phyloP scores from a whole-genome alignment of 2,329 filamentous ascomycete species.

The Chaetomiaceae sp. region DNA sequence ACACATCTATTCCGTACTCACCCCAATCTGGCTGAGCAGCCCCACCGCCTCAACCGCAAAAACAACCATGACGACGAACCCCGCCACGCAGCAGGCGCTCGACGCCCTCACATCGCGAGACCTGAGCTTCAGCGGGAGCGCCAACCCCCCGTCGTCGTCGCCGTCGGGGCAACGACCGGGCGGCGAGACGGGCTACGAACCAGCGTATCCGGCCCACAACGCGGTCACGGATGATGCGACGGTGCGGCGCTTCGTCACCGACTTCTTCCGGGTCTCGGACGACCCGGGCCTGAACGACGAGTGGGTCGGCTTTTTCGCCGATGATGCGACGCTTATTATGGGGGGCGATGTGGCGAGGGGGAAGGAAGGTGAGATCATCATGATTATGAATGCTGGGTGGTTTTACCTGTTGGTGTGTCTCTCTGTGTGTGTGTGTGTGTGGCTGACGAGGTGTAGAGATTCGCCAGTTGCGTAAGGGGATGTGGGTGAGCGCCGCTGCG shows the following conservation, averaged over 20 bases:
- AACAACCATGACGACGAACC: too few species aligned
- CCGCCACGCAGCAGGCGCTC: not conserved
- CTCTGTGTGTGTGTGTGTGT: too few species aligned
- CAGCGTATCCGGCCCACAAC: conserved; percentile 26
- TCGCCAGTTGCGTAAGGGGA: conserved; percentile 33
- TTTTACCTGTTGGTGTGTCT: too few species aligned
- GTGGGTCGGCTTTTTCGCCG: conserved; percentile 38
- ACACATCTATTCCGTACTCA: too few species aligned
- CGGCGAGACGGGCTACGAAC: conserved; percentile 22
- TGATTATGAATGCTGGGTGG: too few species aligned
- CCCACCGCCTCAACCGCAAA: too few species aligned
- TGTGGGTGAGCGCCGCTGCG: conserved; percentile 38
- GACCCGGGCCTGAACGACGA: conserved; percentile 35
- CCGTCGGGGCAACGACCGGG: not conserved
- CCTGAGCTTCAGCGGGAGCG: not conserved
- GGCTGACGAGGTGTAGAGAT: too few species aligned
- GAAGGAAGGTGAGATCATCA: conserved; percentile 28
- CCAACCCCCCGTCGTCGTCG: not conserved
- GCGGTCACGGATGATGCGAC: conserved; percentile 14
- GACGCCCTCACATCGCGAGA: not conserved
- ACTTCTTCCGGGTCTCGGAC: conserved; percentile 42
- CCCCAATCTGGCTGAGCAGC: too few species aligned
- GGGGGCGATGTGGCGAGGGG: conserved; percentile 35
- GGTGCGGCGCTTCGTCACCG: conserved; percentile 34
- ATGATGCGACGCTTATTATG: conserved; percentile 38